Base-by-base conservation (phyloP, 495 filamentous ascomycete genomes). In the Astrocystis sublimbata region DNA sequence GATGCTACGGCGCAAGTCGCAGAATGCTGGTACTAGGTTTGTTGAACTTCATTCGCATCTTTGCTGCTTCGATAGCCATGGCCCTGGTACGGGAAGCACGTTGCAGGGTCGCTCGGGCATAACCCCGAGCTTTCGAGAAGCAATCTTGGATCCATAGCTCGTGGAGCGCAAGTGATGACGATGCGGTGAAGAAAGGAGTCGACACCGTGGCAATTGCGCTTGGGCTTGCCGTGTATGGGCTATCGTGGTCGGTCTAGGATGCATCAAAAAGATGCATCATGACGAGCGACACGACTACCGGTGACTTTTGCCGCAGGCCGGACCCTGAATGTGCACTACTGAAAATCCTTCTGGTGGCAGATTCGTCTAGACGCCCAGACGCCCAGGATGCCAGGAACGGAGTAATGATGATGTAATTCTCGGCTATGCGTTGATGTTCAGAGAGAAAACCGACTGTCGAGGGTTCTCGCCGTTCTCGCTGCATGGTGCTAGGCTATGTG, bases 11-110 rank as follows among this genome's bases (percentile, higher is more conserved):
- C 1, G n/a, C n/a, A 30, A 28, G 12, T 38, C 36, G 23, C 23
- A 10, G 8, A 38, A 23, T 17, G 6, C 19, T 19, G 15, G 12
- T 5, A 21, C 51, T 40, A 31, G 12, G 24, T 6, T 21, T 3
- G 9, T 24, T 12, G 15, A 12, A 6, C 13, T 31, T 19, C 12
- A n/a, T 26, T 23, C 23, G 23, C 31, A 23, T 28, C 35, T 43
- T n/a, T 38, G 21, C 24, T 33, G 30, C 43, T 31, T 31, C 24
- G 26, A 31, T 45, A 41, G 21, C 58, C 58, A 13, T 61, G 58
- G 47, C 35, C 47, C 35, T 28, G 58, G 58, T 53, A 61, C 38
- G 30, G 9, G 47, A 61, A 45, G 58, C 26, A 19, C 38, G 43
- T 53, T 42, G 47, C 24, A 40, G 46, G 38, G 47, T 30, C 41